Percentiles rank a stretch among this genome's conserved stretches.
These are phyloP conservation scores for Syzygium malaccense DNA, from an alignment of 441 rosid species.

Conservation along the genomic window DNA sequence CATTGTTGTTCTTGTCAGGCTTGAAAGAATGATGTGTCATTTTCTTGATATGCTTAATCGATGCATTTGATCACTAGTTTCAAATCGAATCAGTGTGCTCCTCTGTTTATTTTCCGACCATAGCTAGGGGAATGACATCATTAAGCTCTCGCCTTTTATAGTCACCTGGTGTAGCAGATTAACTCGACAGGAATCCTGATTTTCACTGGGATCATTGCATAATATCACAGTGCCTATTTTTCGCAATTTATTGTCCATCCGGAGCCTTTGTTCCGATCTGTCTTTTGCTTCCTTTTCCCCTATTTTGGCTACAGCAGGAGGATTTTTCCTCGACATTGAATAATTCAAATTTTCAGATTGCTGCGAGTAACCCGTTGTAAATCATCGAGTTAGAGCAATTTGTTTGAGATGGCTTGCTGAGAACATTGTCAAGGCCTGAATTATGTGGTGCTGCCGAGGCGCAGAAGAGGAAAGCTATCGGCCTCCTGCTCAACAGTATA, in stretches of 20 bases:
- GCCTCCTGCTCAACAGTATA: constrained; percentile 51
- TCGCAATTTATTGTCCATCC: not conserved
- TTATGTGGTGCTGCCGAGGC: constrained; percentile 85
- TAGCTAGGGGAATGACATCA: not conserved
- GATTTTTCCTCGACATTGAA: not conserved
- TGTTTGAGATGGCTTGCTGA: not conserved
- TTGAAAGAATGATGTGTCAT: not conserved
- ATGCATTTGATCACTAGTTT: not conserved
- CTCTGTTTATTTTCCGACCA: not conserved
- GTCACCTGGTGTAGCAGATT: not conserved
- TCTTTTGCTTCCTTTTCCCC: not conserved
- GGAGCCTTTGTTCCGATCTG: not conserved
- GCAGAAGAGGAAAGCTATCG: constrained; percentile 64
- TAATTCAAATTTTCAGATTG: not conserved
- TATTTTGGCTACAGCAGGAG: not conserved
- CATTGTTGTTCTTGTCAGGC: not conserved
- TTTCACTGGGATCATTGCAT: not conserved
- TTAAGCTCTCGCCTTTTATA: not conserved
- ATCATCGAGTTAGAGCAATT: not conserved
- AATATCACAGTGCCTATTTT: not conserved
- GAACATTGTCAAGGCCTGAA: constrained; percentile 3
- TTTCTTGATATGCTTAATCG: not conserved
- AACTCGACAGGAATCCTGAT: not conserved
- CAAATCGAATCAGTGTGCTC: not conserved
- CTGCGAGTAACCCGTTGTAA: not conserved